Evolutionary conservation across 2,329 filamentous ascomycete genomes (phyloP), one percentile per base, ranked within the genome.

Genomic region (Mycogone perniciosa): DNA sequence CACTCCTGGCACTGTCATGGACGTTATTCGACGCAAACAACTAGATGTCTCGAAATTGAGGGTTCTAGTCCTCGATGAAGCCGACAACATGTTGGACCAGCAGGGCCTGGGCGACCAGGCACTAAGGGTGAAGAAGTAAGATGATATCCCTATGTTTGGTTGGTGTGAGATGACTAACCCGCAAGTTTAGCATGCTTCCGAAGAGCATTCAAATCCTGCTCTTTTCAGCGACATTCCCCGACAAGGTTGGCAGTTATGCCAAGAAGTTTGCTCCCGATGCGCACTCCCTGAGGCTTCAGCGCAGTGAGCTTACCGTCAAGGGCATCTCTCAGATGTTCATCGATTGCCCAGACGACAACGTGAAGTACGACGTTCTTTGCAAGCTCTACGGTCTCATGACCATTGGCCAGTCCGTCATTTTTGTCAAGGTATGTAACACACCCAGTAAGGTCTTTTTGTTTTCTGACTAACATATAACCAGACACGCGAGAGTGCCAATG

Each of bases 321-420:
- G 93, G 93, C 26, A 99, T 99, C 66, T 95, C 92, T 59, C 93
- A 99, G 65, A 89, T 99, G 73, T 99, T 95, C 66, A 89, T 99
- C 67, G 93, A 99, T 68, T 97, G 92, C 63, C 81, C 87, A 26
- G 78, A 79, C 33, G 88, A 95, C 58, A 74, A 84, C 34, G 83
- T 88, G 62, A 97, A 97, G 67, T 99, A 95, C 65, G 81, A 86
- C 34, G 84, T 88, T 51, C 81, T 99, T 6, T 87, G 95, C 67
- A 89, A 92, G 65, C 86, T 99, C 53, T 99, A 99, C 66, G 91
- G 92, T 52, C 76, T 97, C 41, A 92, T 99, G 81, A 96, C 91
- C 11, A 90, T 97, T 61, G 91, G 91, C 5, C 96, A 92, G 6
- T 97, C 93, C 0, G 96, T 99, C 64, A 97, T 99, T 61, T 99